phyloP scores from a whole-genome alignment of 495 filamentous ascomycete species.

The Talaromyces liani region DNA sequence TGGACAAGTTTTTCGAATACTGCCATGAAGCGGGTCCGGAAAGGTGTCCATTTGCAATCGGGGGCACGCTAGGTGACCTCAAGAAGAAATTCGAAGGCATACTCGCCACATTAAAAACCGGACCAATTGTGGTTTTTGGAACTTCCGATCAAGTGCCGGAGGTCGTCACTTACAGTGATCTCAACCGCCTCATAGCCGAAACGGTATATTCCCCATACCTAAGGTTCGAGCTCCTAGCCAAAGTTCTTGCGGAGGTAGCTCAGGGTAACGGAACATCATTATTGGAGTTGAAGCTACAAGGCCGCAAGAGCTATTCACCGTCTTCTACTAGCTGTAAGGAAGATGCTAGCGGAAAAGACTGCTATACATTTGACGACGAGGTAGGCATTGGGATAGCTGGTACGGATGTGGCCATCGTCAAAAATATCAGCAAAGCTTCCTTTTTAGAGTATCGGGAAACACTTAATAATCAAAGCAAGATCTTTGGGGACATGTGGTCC shows the following conservation, averaged over 20 bases:
- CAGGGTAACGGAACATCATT: background rate
- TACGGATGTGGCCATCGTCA: background rate
- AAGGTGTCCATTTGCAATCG: constrained; percentile 18
- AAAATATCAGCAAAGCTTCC: background rate
- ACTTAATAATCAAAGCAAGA: constrained; percentile 1
- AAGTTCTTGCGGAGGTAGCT: background rate
- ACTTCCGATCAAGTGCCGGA: background rate
- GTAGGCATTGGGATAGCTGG: background rate
- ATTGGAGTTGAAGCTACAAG: background rate
- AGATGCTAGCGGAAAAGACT: background rate
- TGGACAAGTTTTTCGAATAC: constrained; percentile 23
- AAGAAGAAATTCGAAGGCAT: background rate
- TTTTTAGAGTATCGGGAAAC: background rate
- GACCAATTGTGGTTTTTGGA: background rate
- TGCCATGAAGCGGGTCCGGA: constrained; percentile 27
- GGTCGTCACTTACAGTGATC: constrained; percentile 6
- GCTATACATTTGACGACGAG: background rate
- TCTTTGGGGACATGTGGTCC: background rate
- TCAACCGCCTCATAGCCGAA: background rate
- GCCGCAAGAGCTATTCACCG: background rate
- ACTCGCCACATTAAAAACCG: background rate
- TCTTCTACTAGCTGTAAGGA: background rate
- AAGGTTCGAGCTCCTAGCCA: background rate
- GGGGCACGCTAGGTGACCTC: background rate
- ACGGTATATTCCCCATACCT: background rate